Evolutionary conservation across 805 yeast species (phyloP).

Genomic region (Yarrowia hollandica): DNA sequence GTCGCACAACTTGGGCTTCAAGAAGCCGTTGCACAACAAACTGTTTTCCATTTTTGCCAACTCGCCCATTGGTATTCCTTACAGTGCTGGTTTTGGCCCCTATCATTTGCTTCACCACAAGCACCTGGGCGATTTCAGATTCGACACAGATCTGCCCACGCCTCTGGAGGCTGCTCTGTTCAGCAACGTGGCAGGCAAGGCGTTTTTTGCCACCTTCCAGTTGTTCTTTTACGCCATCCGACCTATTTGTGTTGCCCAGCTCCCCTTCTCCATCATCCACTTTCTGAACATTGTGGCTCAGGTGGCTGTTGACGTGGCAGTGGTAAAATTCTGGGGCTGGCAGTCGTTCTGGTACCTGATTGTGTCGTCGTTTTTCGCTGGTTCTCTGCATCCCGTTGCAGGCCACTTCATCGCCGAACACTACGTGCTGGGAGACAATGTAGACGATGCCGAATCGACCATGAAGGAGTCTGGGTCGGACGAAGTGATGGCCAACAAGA

Average conservation of each 20-base stretch:
- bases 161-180: conserved; percentile 69
- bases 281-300: conserved; percentile 64
- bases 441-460: not conserved
- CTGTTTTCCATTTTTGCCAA: conserved; percentile 75
- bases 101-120: conserved; percentile 92
- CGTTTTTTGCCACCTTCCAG: conserved; percentile 87
- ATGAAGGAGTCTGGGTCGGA: conserved; percentile 7
- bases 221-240: conserved; percentile 85
- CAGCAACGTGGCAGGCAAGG: conserved; percentile 79
- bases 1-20: conserved; percentile 81
- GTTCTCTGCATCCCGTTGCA: conserved; percentile 89
- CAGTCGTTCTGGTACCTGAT: conserved; percentile 66
- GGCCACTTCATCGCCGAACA: conserved; percentile 98
- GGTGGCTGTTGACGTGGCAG: conserved; percentile 54
- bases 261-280: conserved; percentile 75
- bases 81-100: conserved; percentile 84
- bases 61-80: conserved; percentile 86
- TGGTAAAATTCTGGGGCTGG: conserved; percentile 64
- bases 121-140: conserved; percentile 77
- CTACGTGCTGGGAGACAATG: conserved; percentile 53
- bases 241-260: conserved; percentile 80
- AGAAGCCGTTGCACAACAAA: conserved; percentile 72
- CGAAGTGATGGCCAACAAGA: not conserved
- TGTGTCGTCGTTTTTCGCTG: conserved; percentile 80
- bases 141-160: conserved; percentile 89